A percentile compares a stretch with the other conserved stretches of the same genome.
Conservation (phyloP, 345 rosid species). For the Geranium brycei region DNA sequence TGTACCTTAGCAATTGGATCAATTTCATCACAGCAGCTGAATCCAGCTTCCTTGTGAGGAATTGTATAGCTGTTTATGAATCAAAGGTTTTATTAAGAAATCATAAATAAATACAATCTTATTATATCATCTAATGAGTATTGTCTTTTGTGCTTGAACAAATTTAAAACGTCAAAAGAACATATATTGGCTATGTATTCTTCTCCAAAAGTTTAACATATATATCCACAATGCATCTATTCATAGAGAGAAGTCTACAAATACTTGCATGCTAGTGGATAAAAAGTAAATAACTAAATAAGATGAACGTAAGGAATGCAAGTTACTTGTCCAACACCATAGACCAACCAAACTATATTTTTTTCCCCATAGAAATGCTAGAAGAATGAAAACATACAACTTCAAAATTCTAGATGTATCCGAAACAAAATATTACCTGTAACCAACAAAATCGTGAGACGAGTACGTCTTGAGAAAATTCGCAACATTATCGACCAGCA, state of each 20-base stretch:
- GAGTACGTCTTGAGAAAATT: constrained; percentile 31
- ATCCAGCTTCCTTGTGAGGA: constrained; percentile 46
- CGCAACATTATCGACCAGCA: constrained; percentile 41
- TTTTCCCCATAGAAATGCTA: background rate
- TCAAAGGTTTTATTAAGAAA: background rate
- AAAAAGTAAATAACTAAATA: background rate
- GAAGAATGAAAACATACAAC: background rate
- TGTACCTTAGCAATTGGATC: constrained; percentile 43
- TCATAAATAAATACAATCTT: background rate
- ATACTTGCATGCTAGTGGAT: background rate
- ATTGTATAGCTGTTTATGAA: constrained; percentile 27
- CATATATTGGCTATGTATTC: background rate
- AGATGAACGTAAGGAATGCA: background rate
- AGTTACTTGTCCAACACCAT: background rate
- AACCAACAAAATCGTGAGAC: constrained; percentile 42
- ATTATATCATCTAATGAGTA: background rate
- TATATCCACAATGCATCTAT: background rate
- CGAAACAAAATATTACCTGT: constrained; percentile 27
- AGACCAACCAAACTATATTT: background rate
- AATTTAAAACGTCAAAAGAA: background rate
- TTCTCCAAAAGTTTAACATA: background rate
- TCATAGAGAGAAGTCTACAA: background rate
- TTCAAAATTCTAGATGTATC: background rate
- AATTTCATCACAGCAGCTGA: constrained; percentile 39
- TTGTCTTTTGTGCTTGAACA: background rate